Base-by-base conservation (phyloP, 768 basidiomycete species). In the Suillus subluteus region DNA sequence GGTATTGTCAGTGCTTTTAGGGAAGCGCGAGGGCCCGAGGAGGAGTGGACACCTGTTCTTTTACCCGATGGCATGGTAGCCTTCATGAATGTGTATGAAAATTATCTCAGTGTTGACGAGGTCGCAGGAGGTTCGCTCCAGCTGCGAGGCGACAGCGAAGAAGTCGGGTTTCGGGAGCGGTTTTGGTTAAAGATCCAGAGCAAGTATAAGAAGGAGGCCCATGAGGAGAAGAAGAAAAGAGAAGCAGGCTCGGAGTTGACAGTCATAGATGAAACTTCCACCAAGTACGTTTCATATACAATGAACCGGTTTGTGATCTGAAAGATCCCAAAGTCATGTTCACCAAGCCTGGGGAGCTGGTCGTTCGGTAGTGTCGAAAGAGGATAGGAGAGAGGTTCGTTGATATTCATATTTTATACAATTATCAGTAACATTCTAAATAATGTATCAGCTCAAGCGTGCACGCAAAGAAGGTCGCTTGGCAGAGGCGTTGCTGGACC, bases 121-220 rank as follows among this genome's bases (percentile, higher is more conserved):
- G 88, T 92, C 37, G 94, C 95, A 9, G 94, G 95, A 26, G 94
- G 94, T 1, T 77, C 86, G 46, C 76, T 96, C 63, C 84, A 90
- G 64, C 81, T 97, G 43, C 83, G 95, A 63, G 94, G 91, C 12
- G 95, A 98, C 73, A 91, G 88, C 69, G 93, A 95, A 63, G 88
- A 89, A 69, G 90, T 94, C 35, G 95, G 92, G 5, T 95, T 95
- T 73, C 81, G 84, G 58, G 95, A 97, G 74, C 84, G 93, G 15
- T 98, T 95, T 76, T 92, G 89, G 87, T 86, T 96, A 65, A 94
- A 94, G 79, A 88, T 97, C 21, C 95, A 98, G 80, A 88, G 83
- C 79, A 94, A 94, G 73, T 96, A 93, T 79, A 90, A 95, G 81
- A 86, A 86, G 73, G 94, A 96, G 75, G 93, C 90, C 15, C 80